Percentiles rank a stretch among this genome's conserved stretches.
Evolutionary conservation across 306 rosid genomes (phyloP).

Genomic region (Geum urbanum): DNA sequence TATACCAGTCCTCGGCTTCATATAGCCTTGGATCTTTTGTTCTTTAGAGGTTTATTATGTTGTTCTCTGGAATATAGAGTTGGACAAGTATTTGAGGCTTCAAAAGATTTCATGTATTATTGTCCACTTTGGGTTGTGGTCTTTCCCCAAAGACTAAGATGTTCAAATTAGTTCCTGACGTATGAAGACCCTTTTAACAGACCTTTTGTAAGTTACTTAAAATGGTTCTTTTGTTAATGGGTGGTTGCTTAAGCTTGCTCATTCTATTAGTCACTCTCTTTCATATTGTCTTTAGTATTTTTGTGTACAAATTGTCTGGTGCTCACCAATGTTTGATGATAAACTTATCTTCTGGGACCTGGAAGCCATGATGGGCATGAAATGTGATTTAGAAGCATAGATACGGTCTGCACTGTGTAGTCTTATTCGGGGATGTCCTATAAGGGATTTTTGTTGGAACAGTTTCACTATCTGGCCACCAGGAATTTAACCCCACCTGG

Average conservation of each 20-base stretch:
- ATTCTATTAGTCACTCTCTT: neutral
- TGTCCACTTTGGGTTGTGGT: constrained; percentile 18
- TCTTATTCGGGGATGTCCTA: too few relatives aligned
- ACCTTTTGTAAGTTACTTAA: neutral
- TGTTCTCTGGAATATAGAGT: constrained; percentile 31
- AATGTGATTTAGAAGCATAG: neutral
- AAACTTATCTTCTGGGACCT: too few relatives aligned
- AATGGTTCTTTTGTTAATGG: neutral
- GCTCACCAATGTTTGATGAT: neutral
- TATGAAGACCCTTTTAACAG: constrained; percentile 17
- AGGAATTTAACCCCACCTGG: too few relatives aligned
- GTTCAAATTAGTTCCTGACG: constrained; percentile 6
- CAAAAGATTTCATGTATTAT: constrained; percentile 10
- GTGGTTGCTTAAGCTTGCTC: neutral
- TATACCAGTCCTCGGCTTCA: constrained; percentile 22
- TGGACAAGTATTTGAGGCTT: constrained; percentile 35
- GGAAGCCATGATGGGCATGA: neutral
- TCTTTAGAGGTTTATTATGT: constrained; percentile 19
- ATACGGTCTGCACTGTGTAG: neutral
- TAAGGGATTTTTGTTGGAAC: too few relatives aligned
- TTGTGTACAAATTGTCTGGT: neutral
- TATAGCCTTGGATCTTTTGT: constrained; percentile 30
- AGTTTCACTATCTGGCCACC: too few relatives aligned
- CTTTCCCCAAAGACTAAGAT: neutral
- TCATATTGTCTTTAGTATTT: neutral